Evolutionary conservation across 2,329 filamentous ascomycete genomes (phyloP).

Genomic region (Thelonectria discophora): DNA sequence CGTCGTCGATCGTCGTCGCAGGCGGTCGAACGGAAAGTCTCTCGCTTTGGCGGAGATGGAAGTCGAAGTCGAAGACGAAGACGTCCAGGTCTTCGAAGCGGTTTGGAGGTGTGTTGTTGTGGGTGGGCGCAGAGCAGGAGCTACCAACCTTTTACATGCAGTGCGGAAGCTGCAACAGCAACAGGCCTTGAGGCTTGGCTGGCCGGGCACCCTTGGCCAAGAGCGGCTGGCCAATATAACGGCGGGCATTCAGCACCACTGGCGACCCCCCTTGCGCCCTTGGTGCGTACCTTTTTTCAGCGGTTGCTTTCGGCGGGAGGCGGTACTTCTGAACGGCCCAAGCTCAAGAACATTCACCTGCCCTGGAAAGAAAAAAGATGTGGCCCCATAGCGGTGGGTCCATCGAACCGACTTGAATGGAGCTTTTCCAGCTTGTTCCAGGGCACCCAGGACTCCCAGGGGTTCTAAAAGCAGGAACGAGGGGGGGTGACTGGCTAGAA

Average conservation of each 20-base stretch:
- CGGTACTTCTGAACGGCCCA: background rate
- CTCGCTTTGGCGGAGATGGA: background rate
- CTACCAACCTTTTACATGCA: constrained; percentile 26
- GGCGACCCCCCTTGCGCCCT: constrained; percentile 10
- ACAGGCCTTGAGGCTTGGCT: constrained; percentile 19
- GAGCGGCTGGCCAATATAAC: constrained; percentile 29
- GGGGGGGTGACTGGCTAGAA: constrained; percentile 34
- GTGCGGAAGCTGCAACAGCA: constrained; percentile 17
- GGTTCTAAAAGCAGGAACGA: constrained; percentile 28
- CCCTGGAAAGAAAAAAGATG: background rate
- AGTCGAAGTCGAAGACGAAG: background rate
- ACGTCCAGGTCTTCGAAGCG: background rate
- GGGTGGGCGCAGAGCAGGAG: constrained; percentile 21
- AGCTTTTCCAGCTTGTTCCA: background rate
- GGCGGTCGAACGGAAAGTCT: constrained; percentile 10
- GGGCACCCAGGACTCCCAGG: constrained; percentile 2
- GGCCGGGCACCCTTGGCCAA: constrained; percentile 14
- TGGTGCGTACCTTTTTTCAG: constrained; percentile 6
- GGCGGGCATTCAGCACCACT: constrained; percentile 18
- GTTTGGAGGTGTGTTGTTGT: constrained; percentile 16
- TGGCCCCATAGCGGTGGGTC: constrained; percentile 4
- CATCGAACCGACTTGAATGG: background rate
- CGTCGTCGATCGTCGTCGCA: constrained; percentile 3
- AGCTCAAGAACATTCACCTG: background rate
- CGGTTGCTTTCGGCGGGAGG: constrained; percentile 3